Base-by-base conservation (phyloP, 768 basidiomycete species). In the Termitomyces titanicus region DNA sequence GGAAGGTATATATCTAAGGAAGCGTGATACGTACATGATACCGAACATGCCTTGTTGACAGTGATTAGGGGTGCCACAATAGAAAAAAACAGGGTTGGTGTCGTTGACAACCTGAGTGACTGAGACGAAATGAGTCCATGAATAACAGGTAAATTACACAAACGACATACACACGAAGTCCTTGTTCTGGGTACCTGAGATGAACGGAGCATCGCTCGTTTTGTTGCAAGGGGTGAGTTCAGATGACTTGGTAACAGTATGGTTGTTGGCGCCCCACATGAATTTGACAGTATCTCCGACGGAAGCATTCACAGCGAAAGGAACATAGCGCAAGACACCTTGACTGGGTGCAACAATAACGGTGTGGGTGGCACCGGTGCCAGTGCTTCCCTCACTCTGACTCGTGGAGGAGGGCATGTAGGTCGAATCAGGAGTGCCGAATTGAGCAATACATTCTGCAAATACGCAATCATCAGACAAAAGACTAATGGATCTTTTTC, bases 31-130 rank as follows among this genome's bases (percentile, higher is more conserved):
- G 55, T 64, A 81, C 80, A 88, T 84, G 72, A 88, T 79, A 72
- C 88, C 89, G 67, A 89, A 92, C 89, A 92, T 92, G 63, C 89
- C 91, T 78, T 88, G 85, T 66, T 82, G 69, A 68, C 91, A 92
- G 68, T 93, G 90, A 53, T 63, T 71, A 42, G 86, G 82, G 45
- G 82, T 80, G 58, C 73, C 83, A 70, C 89, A 92, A 76, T 84
- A 86, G 82, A 76, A 89, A 81, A 79, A 90, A 52, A 76, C 77
- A n/a, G 88, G 79, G 63, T 82, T 77, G 49, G 88, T 89, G 70
- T 82, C 78, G 70, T 89, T 90, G 69, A 91, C 81, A 53, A 80
- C 77, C 71, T 86, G 82, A 44, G 78, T 80, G 78, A 89, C 83
- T 83, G 47, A 40, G 51, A 64, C 9, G 24, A 10, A 67, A 59